Percentiles rank a stretch among this genome's conserved stretches.
phyloP scores from a whole-genome alignment of 768 basidiomycete genomes.

The Hypholoma sublateritium region DNA sequence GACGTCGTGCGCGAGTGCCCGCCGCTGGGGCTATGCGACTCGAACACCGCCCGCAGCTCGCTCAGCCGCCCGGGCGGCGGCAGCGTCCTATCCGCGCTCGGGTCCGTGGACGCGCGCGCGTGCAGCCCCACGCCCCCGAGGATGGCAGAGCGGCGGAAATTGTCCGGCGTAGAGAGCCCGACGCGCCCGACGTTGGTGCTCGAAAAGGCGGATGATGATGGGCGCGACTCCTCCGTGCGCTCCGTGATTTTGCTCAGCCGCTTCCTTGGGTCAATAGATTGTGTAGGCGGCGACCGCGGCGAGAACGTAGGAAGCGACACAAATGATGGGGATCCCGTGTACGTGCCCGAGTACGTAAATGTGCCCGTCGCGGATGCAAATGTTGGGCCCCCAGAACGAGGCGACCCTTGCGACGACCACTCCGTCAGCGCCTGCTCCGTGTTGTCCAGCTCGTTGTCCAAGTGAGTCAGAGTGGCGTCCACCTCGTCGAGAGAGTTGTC shows the following conservation, averaged over 20 bases:
- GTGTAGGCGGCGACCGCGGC: slow-evolving; percentile 34
- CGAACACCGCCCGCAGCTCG: slow-evolving; percentile 77
- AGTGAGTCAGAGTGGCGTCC: slow-evolving; percentile 61
- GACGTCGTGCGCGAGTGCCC: slow-evolving; percentile 59
- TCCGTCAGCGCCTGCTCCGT: slow-evolving; percentile 65
- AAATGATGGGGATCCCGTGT: slow-evolving; percentile 49
- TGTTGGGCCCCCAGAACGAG: slow-evolving; percentile 22
- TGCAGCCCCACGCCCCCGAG: slow-evolving; percentile 43
- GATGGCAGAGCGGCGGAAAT: slow-evolving; percentile 45
- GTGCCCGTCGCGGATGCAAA: slow-evolving; percentile 38
- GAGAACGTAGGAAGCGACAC: slow-evolving; percentile 41
- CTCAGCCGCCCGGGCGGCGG: slow-evolving; percentile 61
- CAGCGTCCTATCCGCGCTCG: slow-evolving; percentile 41
- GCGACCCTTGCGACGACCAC: slow-evolving; percentile 36
- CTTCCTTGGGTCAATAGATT: slow-evolving; percentile 33
- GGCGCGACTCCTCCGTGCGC: slow-evolving; percentile 72
- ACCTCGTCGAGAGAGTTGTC: slow-evolving; percentile 70
- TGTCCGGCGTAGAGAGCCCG: slow-evolving; percentile 43
- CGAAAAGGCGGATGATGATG: slow-evolving; percentile 44
- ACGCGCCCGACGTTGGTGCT: slow-evolving; percentile 30
- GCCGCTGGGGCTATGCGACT: slow-evolving; percentile 38
- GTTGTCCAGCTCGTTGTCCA: slow-evolving; percentile 68
- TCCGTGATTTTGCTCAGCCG: slow-evolving; percentile 80
- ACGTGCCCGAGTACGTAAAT: slow-evolving; percentile 39
- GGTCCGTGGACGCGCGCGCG: slow-evolving; percentile 59